Conservation (phyloP, 108 stramenopile genomes). For the Chaetoceros tenuissimus region DNA sequence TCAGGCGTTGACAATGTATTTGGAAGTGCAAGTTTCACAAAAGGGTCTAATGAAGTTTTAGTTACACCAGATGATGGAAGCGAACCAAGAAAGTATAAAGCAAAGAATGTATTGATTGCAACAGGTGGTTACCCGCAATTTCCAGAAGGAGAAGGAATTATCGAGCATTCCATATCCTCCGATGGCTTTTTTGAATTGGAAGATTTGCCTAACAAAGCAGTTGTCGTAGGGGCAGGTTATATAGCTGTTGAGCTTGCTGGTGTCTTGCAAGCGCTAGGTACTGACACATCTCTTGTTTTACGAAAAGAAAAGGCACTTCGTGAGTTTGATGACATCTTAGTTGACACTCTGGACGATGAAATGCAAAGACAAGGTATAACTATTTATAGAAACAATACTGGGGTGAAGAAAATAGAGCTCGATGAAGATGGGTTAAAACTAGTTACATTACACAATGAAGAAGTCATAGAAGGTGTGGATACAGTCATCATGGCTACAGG, state of each 20-base stretch:
- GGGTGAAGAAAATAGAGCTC: slow-evolving; percentile 28
- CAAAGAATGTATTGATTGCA: slow-evolving; percentile 78
- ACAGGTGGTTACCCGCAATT: slow-evolving; percentile 72
- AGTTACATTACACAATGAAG: slow-evolving; percentile 41
- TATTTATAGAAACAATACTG: slow-evolving; percentile 44
- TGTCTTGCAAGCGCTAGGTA: slow-evolving; percentile 71
- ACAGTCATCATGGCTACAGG: slow-evolving; percentile 76
- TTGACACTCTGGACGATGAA: slow-evolving; percentile 48
- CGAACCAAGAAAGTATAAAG: slow-evolving; percentile 22
- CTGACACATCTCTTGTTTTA: slow-evolving; percentile 67
- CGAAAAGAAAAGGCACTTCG: slow-evolving; percentile 52
- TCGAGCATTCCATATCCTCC: slow-evolving; percentile 55
- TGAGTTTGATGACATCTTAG: slow-evolving; percentile 64
- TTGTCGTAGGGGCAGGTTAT: slow-evolving; percentile 88
- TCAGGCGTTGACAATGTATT: slow-evolving; percentile 59
- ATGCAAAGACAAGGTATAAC: slow-evolving; percentile 60
- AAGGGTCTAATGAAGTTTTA: slow-evolving; percentile 14
- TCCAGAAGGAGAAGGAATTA: slow-evolving; percentile 44
- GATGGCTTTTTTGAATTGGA: slow-evolving; percentile 91
- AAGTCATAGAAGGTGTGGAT: slow-evolving; percentile 60
- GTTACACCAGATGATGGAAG: slow-evolving; percentile 11
- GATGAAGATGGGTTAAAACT: slow-evolving; percentile 38
- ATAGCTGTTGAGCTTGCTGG: slow-evolving; percentile 93
- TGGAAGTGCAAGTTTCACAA: slow-evolving; percentile 17
- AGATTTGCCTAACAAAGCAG: slow-evolving; percentile 63